Evolutionary conservation across 192 early-diverging fungal species (phyloP), one percentile per base, ranked within the genome.

Genomic region (Gamsiella multidivaricata): DNA sequence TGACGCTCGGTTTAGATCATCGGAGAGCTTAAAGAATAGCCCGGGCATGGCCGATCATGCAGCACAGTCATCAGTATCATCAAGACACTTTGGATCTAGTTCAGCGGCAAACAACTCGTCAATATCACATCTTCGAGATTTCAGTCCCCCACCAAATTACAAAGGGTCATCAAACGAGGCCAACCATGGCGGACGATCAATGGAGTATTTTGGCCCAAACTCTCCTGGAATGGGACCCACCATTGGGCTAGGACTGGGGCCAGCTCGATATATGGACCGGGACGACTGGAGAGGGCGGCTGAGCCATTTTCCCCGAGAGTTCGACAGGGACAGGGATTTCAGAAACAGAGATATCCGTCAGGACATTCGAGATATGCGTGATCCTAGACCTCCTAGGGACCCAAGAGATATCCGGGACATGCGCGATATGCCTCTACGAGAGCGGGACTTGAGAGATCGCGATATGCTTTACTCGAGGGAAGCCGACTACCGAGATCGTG

Each of bases 271-370:
- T 46, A 57, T 68, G 51, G 74, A 78, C 32, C 59, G 74, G 5
- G 74, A 78, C 17, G 74, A 78, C 1, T 78, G 66, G 65, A 54
- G 74, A 56, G 61, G 66, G 3, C 42, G 65, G 18, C 25, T 41
- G 10, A 34, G 46, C 28, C 66, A 69, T 18, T 76, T 76, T 28
- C n/a, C 65, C 20, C 29, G 74, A 33, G 74, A 69, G 20, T 69
- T 78, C 53, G 74, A 69, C 8, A 54, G 74, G 32, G 74, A 78
- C 11, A 33, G 71, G 32, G 71, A 75, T 0, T 66, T 66, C 26
- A 60, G 64, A 25, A 33, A 37, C 15, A 18, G 71, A 26, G 71
- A 75, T 29, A 45, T 53, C 15, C 63, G 63, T 11, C 71, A 66
- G 22, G 71, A 75, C 25, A 54, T 66, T 32, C 70, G 62, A 1